These are phyloP conservation scores for Albizia julibrissin DNA, from an alignment of 306 rosid genomes.

Conservation along the genomic window DNA sequence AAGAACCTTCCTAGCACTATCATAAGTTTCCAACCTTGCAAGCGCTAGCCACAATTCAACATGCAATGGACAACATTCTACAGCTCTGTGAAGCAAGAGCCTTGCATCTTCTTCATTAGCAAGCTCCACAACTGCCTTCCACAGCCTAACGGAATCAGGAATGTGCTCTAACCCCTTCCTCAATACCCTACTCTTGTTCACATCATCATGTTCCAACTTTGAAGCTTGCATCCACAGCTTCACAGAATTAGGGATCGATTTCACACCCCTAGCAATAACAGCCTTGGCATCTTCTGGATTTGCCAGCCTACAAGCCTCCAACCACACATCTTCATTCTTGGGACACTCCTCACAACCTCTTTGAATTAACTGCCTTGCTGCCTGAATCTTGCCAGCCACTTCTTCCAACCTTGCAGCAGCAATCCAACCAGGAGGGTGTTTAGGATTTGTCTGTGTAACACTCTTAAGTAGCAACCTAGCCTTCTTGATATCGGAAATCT, in stretches of 20 bases:
- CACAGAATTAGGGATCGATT: constrained; percentile 77
- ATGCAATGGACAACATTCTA: constrained; percentile 87
- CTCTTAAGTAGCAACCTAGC: constrained; percentile 84
- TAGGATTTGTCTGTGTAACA: constrained; percentile 84
- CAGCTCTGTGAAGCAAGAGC: constrained; percentile 84
- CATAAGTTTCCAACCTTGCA: constrained; percentile 87
- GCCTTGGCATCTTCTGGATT: constrained; percentile 91
- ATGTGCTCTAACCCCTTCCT: constrained; percentile 86
- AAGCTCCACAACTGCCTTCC: constrained; percentile 96
- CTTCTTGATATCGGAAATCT: constrained; percentile 85
- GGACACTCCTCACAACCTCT: constrained; percentile 94
- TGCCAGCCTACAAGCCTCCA: constrained; percentile 87
- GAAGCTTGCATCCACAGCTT: constrained; percentile 92
- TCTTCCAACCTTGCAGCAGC: constrained; percentile 92
- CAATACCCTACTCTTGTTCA: constrained; percentile 70
- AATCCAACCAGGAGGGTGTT: constrained; percentile 92
- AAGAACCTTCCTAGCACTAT: constrained; percentile 78
- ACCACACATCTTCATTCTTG: constrained; percentile 86
- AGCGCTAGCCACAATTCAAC: constrained; percentile 93
- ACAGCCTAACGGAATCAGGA: constrained; percentile 88
- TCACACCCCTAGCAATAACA: constrained; percentile 78
- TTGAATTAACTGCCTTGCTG: constrained; percentile 75
- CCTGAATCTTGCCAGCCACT: constrained; percentile 84
- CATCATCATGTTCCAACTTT: constrained; percentile 74
- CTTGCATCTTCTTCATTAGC: constrained; percentile 88